Conservation (phyloP, 2,329 filamentous ascomycete species). For the Dactylonectria macrodidyma region DNA sequence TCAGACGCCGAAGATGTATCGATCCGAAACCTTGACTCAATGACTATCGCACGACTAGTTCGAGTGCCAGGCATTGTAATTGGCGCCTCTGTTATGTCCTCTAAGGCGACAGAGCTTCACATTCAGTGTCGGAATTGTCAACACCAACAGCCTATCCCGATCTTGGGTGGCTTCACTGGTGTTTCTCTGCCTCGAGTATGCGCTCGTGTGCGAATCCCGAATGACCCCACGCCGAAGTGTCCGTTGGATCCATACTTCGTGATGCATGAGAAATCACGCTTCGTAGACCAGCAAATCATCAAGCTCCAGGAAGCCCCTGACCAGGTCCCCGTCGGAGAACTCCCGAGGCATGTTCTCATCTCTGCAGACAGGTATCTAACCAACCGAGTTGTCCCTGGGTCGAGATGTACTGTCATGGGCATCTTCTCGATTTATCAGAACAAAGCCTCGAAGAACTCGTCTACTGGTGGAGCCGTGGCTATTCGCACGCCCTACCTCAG, state of each 20-base stretch:
- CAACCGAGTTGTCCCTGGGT: constrained; percentile 95
- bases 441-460: constrained; percentile 85
- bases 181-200: constrained; percentile 88
- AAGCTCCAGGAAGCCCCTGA: constrained; percentile 98
- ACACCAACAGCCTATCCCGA: constrained; percentile 77
- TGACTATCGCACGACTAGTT: constrained; percentile 94
- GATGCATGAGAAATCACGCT: constrained; percentile 91
- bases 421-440: constrained; percentile 98
- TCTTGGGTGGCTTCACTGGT: constrained; percentile 89
- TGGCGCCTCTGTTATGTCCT: constrained; percentile 95
- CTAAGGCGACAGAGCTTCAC: constrained; percentile 89
- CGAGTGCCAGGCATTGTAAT: constrained; percentile 98
- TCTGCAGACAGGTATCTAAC: constrained; percentile 97
- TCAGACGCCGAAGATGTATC: constrained; percentile 92
- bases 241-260: constrained; percentile 97
- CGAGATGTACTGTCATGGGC: constrained; percentile 94
- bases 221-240: constrained; percentile 81
- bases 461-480: constrained; percentile 85
- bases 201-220: constrained; percentile 72
- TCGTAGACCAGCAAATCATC: constrained; percentile 98
- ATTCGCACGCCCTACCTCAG: constrained; percentile 96
- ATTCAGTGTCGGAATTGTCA: constrained; percentile 92
- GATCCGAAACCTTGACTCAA: constrained; percentile 93
- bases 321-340: constrained; percentile 95
- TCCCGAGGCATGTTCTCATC: constrained; percentile 94